Percentiles rank a stretch among this genome's conserved stretches.
phyloP scores from a whole-genome alignment of 2,329 filamentous ascomycete species.

The Onygenales sp. region DNA sequence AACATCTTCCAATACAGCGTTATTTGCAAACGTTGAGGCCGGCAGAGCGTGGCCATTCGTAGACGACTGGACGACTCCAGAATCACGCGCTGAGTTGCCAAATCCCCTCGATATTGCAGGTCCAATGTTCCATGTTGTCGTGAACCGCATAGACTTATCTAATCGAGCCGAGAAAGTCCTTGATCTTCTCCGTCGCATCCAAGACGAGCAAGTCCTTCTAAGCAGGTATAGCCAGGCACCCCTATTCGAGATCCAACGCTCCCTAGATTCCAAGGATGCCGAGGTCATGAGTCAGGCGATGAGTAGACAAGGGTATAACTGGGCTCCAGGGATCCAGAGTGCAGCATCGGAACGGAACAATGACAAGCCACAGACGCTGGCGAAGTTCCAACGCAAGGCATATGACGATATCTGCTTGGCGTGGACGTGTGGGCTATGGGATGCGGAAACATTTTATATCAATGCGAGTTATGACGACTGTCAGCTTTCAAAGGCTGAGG shows the following conservation, averaged over 20 bases:
- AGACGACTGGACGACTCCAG: background rate
- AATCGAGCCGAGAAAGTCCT: background rate
- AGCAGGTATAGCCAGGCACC: background rate
- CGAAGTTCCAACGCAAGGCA: background rate
- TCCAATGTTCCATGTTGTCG: background rate
- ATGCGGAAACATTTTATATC: background rate
- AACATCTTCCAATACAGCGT: constrained; percentile 3
- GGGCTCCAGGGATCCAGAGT: background rate
- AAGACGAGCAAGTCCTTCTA: background rate
- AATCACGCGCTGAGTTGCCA: background rate
- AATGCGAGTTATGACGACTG: constrained; percentile 3
- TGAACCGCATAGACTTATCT: background rate
- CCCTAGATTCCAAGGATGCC: background rate
- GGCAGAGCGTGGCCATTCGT: constrained; percentile 9
- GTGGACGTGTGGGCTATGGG: background rate
- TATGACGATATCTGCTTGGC: background rate
- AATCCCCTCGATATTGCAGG: constrained; percentile 1
- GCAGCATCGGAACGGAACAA: background rate
- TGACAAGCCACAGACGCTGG: background rate
- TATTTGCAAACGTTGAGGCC: constrained; percentile 7
- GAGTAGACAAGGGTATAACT: background rate
- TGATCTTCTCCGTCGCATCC: background rate
- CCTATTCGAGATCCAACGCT: background rate
- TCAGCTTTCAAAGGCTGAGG: background rate
- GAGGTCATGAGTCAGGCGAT: background rate